Evolutionary conservation across 2,329 filamentous ascomycete species (phyloP).

Genomic region (Paecilomyces niveus): DNA sequence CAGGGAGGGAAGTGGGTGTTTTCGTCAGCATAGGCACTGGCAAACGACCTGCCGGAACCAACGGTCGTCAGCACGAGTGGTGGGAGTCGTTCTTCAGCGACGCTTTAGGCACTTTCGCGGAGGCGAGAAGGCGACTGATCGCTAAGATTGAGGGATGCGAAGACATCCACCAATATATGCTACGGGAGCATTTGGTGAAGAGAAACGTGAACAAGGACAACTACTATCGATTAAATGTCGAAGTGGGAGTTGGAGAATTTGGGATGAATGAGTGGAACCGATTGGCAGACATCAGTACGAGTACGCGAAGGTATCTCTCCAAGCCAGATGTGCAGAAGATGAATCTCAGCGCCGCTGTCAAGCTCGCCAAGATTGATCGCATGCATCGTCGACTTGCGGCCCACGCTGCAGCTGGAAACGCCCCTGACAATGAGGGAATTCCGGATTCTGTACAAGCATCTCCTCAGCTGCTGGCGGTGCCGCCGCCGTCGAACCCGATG

Average conservation of each 20-base stretch:
- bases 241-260: slow-evolving; percentile 92
- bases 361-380: slow-evolving; percentile 74
- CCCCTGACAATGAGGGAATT: slow-evolving; percentile 24
- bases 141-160: slow-evolving; percentile 94
- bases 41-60: slow-evolving; percentile 67
- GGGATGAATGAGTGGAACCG: slow-evolving; percentile 98
- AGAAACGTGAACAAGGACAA: slow-evolving; percentile 78
- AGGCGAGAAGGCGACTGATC: slow-evolving; percentile 77
- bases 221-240: slow-evolving; percentile 95
- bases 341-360: slow-evolving; percentile 68
- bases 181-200: slow-evolving; percentile 66
- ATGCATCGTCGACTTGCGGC: slow-evolving; percentile 63
- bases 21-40: slow-evolving; percentile 95
- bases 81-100: slow-evolving; percentile 77
- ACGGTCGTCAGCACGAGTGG: slow-evolving; percentile 66
- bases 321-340: slow-evolving; percentile 68
- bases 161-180: slow-evolving; percentile 79
- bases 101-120: slow-evolving; percentile 76
- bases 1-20: slow-evolving; percentile 82
- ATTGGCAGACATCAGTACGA: slow-evolving; percentile 89
- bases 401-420: slow-evolving; percentile 27
- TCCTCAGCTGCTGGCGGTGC: slow-evolving; percentile 21
- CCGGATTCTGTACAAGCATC: slow-evolving; percentile 18
- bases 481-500: slow-evolving; percentile 39
- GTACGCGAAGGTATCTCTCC: slow-evolving; percentile 75